phyloP scores from a whole-genome alignment of 192 early-diverging fungal genomes.

The Coemansia sp. region DNA sequence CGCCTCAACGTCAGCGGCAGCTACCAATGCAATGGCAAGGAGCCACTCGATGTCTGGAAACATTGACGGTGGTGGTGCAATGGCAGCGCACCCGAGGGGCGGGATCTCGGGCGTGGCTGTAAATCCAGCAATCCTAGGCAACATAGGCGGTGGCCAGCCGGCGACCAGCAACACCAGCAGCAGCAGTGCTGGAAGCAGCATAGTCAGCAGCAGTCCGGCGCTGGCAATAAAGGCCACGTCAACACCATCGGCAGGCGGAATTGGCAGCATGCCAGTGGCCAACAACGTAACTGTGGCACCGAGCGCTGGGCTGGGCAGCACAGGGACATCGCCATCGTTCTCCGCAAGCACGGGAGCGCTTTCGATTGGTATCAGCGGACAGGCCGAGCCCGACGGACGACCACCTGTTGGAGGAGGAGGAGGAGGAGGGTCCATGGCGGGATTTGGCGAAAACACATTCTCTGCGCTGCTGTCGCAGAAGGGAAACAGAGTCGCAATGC shows the following conservation, averaged over 20 bases:
- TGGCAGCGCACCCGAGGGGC: not conserved
- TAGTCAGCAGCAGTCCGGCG: slow-evolving; percentile 20
- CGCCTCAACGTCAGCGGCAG: not conserved
- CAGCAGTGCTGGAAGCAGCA: slow-evolving; percentile 19
- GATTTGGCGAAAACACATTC: slow-evolving; percentile 22
- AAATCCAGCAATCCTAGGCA: not conserved
- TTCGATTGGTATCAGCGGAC: slow-evolving; percentile 1
- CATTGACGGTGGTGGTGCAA: not conserved
- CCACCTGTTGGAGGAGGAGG: not conserved
- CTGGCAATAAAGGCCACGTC: slow-evolving; percentile 23
- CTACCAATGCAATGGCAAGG: not conserved
- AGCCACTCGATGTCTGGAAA: not conserved
- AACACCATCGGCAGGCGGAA: not conserved
- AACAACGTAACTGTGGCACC: not conserved
- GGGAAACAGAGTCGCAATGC: slow-evolving; percentile 16
- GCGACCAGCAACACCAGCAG: slow-evolving; percentile 10
- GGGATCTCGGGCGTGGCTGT: not conserved
- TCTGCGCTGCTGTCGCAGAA: slow-evolving; percentile 34
- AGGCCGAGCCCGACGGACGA: slow-evolving; percentile 9
- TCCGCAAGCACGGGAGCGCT: not conserved
- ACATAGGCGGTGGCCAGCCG: not conserved
- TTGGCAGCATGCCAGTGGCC: not conserved
- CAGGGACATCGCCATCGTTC: not conserved
- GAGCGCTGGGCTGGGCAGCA: not conserved
- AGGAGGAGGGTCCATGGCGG: not conserved